phyloP scores from a whole-genome alignment of 805 yeast species.

The Debaryomyces castellii region DNA sequence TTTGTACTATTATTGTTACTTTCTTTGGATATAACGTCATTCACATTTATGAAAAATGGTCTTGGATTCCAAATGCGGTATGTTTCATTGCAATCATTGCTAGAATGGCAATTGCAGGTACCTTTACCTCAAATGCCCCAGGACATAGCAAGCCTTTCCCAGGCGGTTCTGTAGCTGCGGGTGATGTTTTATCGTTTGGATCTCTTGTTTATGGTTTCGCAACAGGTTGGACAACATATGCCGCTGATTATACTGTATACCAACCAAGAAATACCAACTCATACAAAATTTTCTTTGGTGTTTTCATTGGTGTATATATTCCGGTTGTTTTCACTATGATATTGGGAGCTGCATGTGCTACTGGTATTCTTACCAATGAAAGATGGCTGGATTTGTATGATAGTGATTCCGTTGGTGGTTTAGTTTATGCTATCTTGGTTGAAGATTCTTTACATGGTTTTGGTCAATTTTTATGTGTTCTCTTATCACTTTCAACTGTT shows the following conservation, averaged over 20 bases:
- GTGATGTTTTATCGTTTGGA: constrained; percentile 75
- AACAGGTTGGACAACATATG: constrained; percentile 92
- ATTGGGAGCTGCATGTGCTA: constrained; percentile 79
- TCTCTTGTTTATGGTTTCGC: constrained; percentile 85
- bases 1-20: constrained; percentile 68
- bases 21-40: constrained; percentile 83
- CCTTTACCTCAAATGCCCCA: constrained; percentile 44
- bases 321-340: constrained; percentile 29
- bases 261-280: constrained; percentile 67
- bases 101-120: constrained; percentile 65
- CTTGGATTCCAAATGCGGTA: constrained; percentile 82
- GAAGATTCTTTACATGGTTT: constrained; percentile 81
- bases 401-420: constrained; percentile 61
- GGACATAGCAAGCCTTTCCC: background rate
- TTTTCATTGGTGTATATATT: constrained; percentile 45
- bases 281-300: constrained; percentile 59
- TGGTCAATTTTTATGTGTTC: constrained; percentile 85
- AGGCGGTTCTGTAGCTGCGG: constrained; percentile 70
- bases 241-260: constrained; percentile 89
- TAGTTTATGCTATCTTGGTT: constrained; percentile 75
- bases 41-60: constrained; percentile 78
- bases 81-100: constrained; percentile 78
- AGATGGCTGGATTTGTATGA: constrained; percentile 29
- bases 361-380: constrained; percentile 52
- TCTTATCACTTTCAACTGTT: constrained; percentile 81